These are phyloP conservation scores for Aspergillus saccharolyticus DNA, from an alignment of 495 filamentous ascomycete species.

Conservation along the genomic window DNA sequence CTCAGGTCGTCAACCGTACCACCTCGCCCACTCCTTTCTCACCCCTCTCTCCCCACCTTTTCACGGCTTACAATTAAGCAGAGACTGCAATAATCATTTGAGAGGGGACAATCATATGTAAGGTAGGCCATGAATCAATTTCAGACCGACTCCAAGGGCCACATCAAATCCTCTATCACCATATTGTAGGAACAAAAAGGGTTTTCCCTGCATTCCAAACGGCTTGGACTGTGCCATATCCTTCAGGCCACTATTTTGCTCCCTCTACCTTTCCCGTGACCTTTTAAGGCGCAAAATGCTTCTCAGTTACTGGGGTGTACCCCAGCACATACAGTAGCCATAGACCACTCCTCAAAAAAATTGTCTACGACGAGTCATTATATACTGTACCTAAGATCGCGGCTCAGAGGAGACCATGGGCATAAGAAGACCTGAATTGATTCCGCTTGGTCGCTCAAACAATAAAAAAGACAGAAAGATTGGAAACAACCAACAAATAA, in stretches of 20 bases:
- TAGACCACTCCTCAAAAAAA: too few relatives aligned
- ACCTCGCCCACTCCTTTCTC: background rate
- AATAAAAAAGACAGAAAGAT: background rate
- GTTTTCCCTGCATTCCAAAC: background rate
- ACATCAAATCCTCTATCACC: background rate
- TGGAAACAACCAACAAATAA: background rate
- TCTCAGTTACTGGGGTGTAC: too few relatives aligned
- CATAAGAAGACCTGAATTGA: too few relatives aligned
- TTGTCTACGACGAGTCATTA: too few relatives aligned
- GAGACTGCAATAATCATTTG: conserved; percentile 1
- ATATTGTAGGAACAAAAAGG: background rate
- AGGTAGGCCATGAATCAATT: too few relatives aligned
- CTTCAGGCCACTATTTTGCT: too few relatives aligned
- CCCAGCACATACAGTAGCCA: too few relatives aligned
- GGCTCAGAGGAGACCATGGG: too few relatives aligned
- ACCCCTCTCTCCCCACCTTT: too few relatives aligned
- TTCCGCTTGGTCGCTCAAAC: background rate
- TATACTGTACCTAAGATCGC: too few relatives aligned
- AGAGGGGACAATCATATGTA: background rate
- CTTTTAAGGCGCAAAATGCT: too few relatives aligned
- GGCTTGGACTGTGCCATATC: background rate
- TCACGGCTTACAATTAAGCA: conserved; percentile 1
- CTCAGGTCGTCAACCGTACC: background rate
- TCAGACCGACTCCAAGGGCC: background rate
- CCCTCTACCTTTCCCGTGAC: too few relatives aligned